Percentiles rank a stretch among this genome's conserved stretches.
These are phyloP conservation scores for Paramecium sexaurelia DNA, from an alignment of 73 alveolate species.

Conservation along the genomic window DNA sequence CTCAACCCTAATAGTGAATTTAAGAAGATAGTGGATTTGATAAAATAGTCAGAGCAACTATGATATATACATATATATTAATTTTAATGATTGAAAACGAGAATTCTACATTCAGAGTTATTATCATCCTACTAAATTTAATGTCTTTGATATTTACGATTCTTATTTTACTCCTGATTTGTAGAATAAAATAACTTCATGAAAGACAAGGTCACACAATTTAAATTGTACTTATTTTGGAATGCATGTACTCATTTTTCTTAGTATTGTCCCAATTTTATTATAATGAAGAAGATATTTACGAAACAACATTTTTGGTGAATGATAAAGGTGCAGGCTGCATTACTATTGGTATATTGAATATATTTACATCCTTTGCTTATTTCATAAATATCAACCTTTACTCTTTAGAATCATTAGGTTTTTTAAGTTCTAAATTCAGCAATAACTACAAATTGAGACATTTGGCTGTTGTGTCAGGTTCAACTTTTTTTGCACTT, in stretches of 20 bases:
- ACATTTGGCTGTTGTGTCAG: neutral
- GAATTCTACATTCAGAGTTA: neutral
- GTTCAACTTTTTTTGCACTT: neutral
- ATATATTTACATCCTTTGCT: neutral
- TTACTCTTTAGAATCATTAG: slow-evolving; percentile 27
- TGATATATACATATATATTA: neutral
- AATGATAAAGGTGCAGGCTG: neutral
- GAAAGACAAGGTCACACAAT: slow-evolving; percentile 21
- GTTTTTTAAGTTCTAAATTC: neutral
- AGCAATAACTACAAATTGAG: neutral
- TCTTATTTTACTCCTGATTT: neutral
- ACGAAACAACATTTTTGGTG: neutral
- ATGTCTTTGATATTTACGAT: neutral
- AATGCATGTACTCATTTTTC: neutral
- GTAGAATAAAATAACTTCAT: neutral
- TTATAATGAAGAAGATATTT: neutral
- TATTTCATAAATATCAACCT: neutral
- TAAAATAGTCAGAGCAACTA: slow-evolving; percentile 7
- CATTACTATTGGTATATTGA: neutral
- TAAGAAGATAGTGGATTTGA: slow-evolving; percentile 19
- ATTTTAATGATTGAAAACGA: neutral
- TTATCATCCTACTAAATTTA: neutral
- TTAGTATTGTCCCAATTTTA: slow-evolving; percentile 7
- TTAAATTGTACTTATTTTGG: slow-evolving; percentile 1
- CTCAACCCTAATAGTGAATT: slow-evolving; percentile 20